These are phyloP conservation scores for Basidiobolus meristosporus DNA, from an alignment of 371 early-diverging fungal genomes.

Conservation along the genomic window DNA sequence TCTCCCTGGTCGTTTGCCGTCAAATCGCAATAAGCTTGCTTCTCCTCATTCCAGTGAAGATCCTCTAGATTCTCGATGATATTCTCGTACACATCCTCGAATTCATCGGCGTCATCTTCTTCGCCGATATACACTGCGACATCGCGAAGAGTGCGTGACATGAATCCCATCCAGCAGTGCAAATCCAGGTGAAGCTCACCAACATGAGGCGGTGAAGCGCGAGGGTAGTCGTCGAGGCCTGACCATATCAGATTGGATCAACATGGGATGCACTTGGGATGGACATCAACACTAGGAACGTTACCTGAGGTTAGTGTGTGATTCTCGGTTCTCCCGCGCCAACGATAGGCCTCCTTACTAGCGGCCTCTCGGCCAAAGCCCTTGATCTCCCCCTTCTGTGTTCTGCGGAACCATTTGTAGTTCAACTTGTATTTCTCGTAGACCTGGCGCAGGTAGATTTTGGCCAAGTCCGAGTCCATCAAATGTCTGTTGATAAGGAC, in stretches of 20 bases:
- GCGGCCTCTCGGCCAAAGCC: conserved; percentile 27
- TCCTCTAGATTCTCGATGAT: conserved; percentile 24
- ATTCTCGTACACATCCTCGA: conserved; percentile 23
- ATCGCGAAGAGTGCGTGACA: conserved; percentile 39
- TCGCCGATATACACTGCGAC: conserved; percentile 40
- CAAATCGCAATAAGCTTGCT: conserved; percentile 62
- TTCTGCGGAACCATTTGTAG: conserved; percentile 64
- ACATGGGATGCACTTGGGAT: background rate
- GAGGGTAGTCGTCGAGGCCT: conserved; percentile 91
- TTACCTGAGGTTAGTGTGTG: conserved; percentile 80
- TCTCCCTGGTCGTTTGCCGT: conserved; percentile 27
- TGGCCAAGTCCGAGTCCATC: conserved; percentile 18
- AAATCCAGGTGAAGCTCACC: conserved; percentile 86
- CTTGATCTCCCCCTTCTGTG: conserved; percentile 50
- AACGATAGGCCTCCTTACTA: conserved; percentile 55
- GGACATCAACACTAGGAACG: background rate
- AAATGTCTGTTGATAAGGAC: conserved; percentile 24
- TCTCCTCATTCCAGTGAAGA: conserved; percentile 63
- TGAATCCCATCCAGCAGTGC: conserved; percentile 72
- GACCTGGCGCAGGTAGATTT: conserved; percentile 27
- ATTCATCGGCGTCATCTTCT: conserved; percentile 22
- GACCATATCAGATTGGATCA: background rate
- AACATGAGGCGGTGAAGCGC: conserved; percentile 41
- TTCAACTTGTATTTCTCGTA: conserved; percentile 51
- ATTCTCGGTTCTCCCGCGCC: conserved; percentile 71